Evolutionary conservation across 1,139 yeast genomes (phyloP), one percentile per base, ranked within the genome.

Genomic region (Geotrichum cucujoidarum): DNA sequence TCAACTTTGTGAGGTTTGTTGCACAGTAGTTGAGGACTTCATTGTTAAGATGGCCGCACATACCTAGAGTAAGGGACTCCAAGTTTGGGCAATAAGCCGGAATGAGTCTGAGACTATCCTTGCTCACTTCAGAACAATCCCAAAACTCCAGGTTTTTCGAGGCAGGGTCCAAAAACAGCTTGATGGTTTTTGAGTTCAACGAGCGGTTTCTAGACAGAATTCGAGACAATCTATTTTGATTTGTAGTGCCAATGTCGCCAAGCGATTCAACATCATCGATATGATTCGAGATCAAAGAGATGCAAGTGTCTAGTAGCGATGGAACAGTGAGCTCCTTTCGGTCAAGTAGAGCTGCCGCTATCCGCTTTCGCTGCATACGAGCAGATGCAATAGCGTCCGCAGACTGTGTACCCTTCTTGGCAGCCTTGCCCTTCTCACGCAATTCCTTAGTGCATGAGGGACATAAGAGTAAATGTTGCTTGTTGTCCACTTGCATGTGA

Each of bases 1-100:
- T 69, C 47, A 94, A 68, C 25, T 76, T 64, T 0, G 69, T 68
- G 42, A 90, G 69, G 53, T 87, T 81, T 11, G 78, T 68, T 10
- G 78, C 75, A 54, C 76, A 78, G 60, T 86, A 83, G 20, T 71
- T 62, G 52, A 92, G 64, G 51, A 86, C 83, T 55, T 83, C 89
- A 62, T 86, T 86, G 57, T 83, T 89, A 34, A 92, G 68, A 58
- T 86, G 94, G 2, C 98, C 98, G 69, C 97, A 92, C 97, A 89
- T 90, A 52, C 80, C 80, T 42, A 92, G 69, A 0, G 83, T 83
- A 36, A 92, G 66, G 1, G 73, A 67, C 55, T 77, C 81, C 3
- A 92, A 55, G 34, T 81, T 72, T 0, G 97, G 96, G 56, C 97
- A 86, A 62, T 69, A 84, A 0, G 95, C 74, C 0, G 90, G 90